Evolutionary conservation across 1,284 basidiomycete genomes (phyloP), one percentile per base, ranked within the genome.

Genomic region (Xerocomus minutiporus): DNA sequence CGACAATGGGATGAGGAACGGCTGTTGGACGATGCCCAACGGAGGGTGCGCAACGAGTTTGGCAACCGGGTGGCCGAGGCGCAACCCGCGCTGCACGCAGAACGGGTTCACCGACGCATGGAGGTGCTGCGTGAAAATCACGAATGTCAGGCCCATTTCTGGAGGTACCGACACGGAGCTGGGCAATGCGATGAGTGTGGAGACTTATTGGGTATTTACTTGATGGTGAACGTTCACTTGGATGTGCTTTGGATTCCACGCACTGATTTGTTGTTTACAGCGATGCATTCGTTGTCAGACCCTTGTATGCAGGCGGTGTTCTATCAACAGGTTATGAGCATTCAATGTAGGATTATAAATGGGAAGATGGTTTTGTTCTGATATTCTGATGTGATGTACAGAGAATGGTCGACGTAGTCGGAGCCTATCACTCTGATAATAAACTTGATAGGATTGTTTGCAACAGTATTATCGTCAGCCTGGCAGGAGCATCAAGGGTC

Each of bases 1-100:
- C 50, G 53, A 1, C 71, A 69, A 40, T 76, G 75, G 74, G 72
- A 75, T 20, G 75, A 76, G 39, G 50, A 56, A 0, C 51, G 54
- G 2, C 60, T 74, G n/a, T 1, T 73, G 8, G 50, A 57, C 26
- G 69, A 66, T 12, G 71, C 71, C 0, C 64, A 71, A 26, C 56
- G 59, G 17, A 61, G 69, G 13, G 65, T 71, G 4, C 49, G 52
- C 0, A 66, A 68, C 8, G 45, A 67, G 29, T 61, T 64, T 38
- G 59, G 61, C 3, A 2, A 50, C n/a, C 3, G 28, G 25, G 53
- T 9, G 2, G 65, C 56, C n/a, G 34, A 25, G 26, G 45, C 8
- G 4, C 57, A 35, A 23, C 63, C 65, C 0, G 54, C 20, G 1
- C 35, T 56, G 5, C 51, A 65, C 12, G 60, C 48, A 3, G 54